Evolutionary conservation across 805 yeast genomes (phyloP).

Genomic region (Saccharomyces paradoxus): DNA sequence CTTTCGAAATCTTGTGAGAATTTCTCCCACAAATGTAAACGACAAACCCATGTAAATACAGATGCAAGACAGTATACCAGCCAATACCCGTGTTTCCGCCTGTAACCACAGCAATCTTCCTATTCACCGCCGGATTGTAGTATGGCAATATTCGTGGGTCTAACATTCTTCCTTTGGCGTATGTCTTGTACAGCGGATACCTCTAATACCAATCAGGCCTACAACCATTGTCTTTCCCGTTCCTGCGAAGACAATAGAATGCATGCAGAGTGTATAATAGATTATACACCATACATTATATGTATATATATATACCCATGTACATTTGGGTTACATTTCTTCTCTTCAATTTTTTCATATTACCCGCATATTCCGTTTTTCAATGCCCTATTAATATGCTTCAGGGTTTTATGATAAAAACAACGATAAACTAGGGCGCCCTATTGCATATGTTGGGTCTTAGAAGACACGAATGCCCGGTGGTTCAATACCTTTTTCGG

Average conservation of each 20-base stretch:
- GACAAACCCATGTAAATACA: conserved; percentile 69
- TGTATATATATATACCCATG: neutral
- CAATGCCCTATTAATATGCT: neutral
- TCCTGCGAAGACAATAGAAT: neutral
- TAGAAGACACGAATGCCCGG: neutral
- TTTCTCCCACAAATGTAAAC: conserved; percentile 72
- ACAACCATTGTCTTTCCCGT: neutral
- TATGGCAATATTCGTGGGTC: conserved; percentile 53
- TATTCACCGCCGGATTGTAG: conserved; percentile 43
- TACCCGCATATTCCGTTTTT: neutral
- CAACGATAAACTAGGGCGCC: neutral
- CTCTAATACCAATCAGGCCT: neutral
- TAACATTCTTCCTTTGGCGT: conserved; percentile 13
- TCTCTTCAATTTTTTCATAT: neutral
- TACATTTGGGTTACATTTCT: neutral
- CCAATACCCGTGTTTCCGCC: conserved; percentile 84
- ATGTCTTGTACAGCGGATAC: neutral
- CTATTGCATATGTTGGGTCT: neutral
- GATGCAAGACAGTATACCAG: conserved; percentile 63
- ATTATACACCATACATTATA: neutral
- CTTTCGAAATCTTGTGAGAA: conserved; percentile 43
- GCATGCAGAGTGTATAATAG: neutral
- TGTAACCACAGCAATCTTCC: conserved; percentile 63
- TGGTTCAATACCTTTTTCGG: neutral
- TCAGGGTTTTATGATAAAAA: neutral